These are phyloP conservation scores for Colletotrichum plurivorum DNA, from an alignment of 2,329 filamentous ascomycete genomes.

Conservation along the genomic window DNA sequence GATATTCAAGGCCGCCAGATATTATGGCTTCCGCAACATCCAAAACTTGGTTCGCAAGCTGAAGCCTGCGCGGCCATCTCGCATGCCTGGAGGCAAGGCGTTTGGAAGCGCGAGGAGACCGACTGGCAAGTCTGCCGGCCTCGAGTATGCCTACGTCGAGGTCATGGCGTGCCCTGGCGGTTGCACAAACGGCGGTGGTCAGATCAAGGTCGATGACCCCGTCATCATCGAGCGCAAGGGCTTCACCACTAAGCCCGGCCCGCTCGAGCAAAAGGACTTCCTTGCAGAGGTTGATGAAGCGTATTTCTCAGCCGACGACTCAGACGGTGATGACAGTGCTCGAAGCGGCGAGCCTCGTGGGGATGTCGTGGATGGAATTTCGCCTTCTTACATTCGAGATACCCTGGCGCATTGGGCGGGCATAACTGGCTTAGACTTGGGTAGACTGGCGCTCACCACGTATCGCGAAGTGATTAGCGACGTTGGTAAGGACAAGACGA, in stretches of 20 bases:
- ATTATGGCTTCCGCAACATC: constrained; percentile 98
- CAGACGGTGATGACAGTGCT: constrained; percentile 50
- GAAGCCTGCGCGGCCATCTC: constrained; percentile 83
- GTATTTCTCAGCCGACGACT: constrained; percentile 84
- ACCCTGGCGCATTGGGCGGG: constrained; percentile 83
- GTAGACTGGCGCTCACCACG: constrained; percentile 85
- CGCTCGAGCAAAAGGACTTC: constrained; percentile 89
- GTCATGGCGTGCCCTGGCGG: constrained; percentile 99
- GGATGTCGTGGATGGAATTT: constrained; percentile 75
- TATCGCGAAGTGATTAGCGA: constrained; percentile 96
- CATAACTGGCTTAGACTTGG: constrained; percentile 78
- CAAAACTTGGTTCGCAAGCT: constrained; percentile 96
- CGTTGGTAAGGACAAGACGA: constrained; percentile 82
- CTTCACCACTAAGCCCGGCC: constrained; percentile 71
- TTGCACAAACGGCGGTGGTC: constrained; percentile 96
- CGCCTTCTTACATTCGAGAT: constrained; percentile 74
- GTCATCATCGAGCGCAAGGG: constrained; percentile 66
- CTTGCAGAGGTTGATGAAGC: constrained; percentile 87
- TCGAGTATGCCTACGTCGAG: constrained; percentile 93
- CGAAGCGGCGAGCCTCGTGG: constrained; percentile 47
- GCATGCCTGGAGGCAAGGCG: constrained; percentile 82
- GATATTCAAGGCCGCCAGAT: constrained; percentile 86
- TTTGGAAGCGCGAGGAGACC: constrained; percentile 69
- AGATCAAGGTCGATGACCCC: constrained; percentile 91
- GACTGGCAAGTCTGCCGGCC: constrained; percentile 61